These are phyloP conservation scores for Phyllosticta citriasiana DNA, from an alignment of 2,329 filamentous ascomycete species.

Conservation along the genomic window DNA sequence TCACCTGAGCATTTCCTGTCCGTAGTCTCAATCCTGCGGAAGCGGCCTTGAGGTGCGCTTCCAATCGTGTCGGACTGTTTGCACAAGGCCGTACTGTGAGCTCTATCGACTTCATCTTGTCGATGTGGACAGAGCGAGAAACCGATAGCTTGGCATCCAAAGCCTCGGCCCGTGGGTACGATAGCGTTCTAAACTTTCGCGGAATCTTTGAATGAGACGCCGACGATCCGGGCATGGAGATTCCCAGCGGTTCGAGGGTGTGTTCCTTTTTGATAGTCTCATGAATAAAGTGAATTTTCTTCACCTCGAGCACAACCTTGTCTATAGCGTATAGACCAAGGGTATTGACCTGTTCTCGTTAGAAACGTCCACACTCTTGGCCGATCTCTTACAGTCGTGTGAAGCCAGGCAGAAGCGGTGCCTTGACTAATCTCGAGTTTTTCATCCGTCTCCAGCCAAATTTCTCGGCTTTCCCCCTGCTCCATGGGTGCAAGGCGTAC, in stretches of 20 bases:
- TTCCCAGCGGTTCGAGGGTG: conserved; percentile 36
- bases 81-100: conserved; percentile 63
- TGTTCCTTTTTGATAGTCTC: conserved; percentile 49
- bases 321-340: conserved; percentile 69
- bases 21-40: conserved; percentile 51
- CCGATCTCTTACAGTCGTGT: conserved; percentile 33
- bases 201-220: conserved; percentile 21
- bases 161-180: conserved; percentile 61
- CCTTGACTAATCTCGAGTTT: conserved; percentile 46
- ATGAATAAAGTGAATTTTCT: conserved; percentile 55
- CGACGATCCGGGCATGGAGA: conserved; percentile 33
- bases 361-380: conserved; percentile 15
- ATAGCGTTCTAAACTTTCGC: conserved; percentile 50
- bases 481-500: conserved; percentile 52
- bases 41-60: conserved; percentile 46
- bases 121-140: conserved; percentile 65
- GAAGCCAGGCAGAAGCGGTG: conserved; percentile 41
- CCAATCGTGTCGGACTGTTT: conserved; percentile 50
- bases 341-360: conserved; percentile 45
- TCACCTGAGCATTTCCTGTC: conserved; percentile 39
- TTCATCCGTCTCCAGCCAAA: conserved; percentile 49
- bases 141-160: conserved; percentile 59
- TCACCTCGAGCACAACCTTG: conserved; percentile 54
- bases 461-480: conserved; percentile 52
- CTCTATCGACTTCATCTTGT: conserved; percentile 68